These are phyloP conservation scores for Boletellus sp. DNA, from an alignment of 768 basidiomycete genomes.

Conservation along the genomic window DNA sequence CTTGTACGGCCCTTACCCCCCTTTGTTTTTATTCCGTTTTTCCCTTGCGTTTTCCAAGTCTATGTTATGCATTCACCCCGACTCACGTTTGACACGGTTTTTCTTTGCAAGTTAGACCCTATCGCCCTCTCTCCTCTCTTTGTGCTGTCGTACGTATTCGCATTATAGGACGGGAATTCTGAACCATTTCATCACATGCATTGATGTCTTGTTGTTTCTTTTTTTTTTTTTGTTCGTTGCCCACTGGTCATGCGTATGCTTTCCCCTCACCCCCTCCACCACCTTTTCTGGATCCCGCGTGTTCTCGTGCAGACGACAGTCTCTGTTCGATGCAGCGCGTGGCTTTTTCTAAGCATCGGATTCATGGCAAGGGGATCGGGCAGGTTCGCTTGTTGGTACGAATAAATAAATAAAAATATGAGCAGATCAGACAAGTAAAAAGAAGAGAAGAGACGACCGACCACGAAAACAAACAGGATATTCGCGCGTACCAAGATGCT, in stretches of 20 bases:
- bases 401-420: neutral
- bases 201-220: constrained; percentile 1
- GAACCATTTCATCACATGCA: constrained; percentile 14
- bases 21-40: neutral
- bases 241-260: constrained; percentile 1
- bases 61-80: constrained; percentile 10
- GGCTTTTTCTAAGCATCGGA: no score
- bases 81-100: constrained; percentile 10
- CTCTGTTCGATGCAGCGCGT: neutral
- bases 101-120: constrained; percentile 8
- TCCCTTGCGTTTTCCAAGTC: no score
- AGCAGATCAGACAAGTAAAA: no score
- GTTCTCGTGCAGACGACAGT: no score
- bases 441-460: no score
- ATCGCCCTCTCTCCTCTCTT: constrained; percentile 4
- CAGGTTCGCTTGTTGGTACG: neutral
- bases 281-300: no score
- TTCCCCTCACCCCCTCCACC: neutral
- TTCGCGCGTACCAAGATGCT: no score
- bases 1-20: neutral
- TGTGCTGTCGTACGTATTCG: constrained; percentile 18
- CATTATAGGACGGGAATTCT: constrained; percentile 27
- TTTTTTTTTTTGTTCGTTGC: neutral
- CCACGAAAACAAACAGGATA: no score
- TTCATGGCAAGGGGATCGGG: neutral